Evolutionary conservation across 306 rosid genomes (phyloP), one percentile per base, ranked within the genome.

Genomic region (Casuarina glauca): DNA sequence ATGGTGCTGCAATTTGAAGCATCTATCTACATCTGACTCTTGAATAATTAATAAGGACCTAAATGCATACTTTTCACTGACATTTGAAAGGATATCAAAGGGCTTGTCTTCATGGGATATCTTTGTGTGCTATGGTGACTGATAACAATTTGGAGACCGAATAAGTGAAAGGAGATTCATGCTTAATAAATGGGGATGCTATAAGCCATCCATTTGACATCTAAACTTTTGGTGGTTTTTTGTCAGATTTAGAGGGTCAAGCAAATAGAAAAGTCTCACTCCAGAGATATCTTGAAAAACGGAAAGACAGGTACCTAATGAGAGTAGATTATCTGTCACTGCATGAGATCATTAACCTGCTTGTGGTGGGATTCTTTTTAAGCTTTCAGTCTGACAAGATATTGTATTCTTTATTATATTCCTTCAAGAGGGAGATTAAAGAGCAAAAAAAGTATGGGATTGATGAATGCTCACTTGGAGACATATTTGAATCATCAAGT

Each of bases 271-370:
- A 90, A 87, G 85, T 85, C 76, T 93, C 91, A 4, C 53, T 96
- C 87, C 94, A 96, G 86, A 93, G 98, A 79, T 96, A 93, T 81
- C 91, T 2, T 64, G 98, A 93, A 82, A 96, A 96, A 91, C 86
- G 91, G 74, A 96, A 90, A 79, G 98, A 93, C 91, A 96, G 99
- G 99, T 96, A 76, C 38, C 77, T 75, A 50, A 73, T 48, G 36
- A 64, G 60, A 43, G 63, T 62, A 86, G 77, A 74, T 69, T 67
- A 61, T 80, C 74, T 79, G 73, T 80, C 73, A 72, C 61, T 55
- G 57, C 76, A 72, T 70, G 52, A 46, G 58, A 69, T 80, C 76
- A 74, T 57, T 61, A 36, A 70, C 80, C 61, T 71, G 57, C 26
- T 54, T 45, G 48, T 54, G 38, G 53, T 81, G 45, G 74, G 49